Base-by-base conservation (phyloP, 192 early-diverging fungal genomes). In the Gamsiella multidivaricata region DNA sequence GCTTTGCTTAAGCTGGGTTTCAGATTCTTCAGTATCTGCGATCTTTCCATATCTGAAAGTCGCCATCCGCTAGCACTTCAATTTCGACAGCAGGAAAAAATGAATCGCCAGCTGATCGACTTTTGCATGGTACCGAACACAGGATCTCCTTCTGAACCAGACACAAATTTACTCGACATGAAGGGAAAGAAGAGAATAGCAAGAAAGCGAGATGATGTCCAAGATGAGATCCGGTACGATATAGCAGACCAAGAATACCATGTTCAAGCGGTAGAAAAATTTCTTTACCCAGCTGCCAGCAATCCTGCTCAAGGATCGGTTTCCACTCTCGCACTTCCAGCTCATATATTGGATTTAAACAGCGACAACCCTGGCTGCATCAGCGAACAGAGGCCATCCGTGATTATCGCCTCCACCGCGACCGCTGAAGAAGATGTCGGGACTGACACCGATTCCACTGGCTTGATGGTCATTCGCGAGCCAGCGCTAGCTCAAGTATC, bases 21-120 rank as follows among this genome's bases (percentile, higher is more conserved):
- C 25, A 51, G 74, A 15, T 78, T 78, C 33, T 78, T 69, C 29
- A 64, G 74, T n/a, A 60, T 78, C 54, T 78, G 65, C 28, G 74
- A 78, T 18, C 65, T 78, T 8, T 76, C 73, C 25, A 59, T 76
- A 23, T 62, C 73, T n/a, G 74, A 78, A 22, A 41, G 5, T 22
- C 55, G 63, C 8, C 74, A 69, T 34, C 74, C 74, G 10, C 46
- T 78, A 4, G 65, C 74, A 3, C 41, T 69, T 7, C 74, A 69
- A 33, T 78, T 78, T 18, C 41, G 65, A 31, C 53, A 69, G 29
- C 74, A 78, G 31, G 74, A 78, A 26, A 63, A 37, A 57, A 42
- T 64, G 46, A 78, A 78, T 15, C 53, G 66, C 10, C 61, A 58
- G 25, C 26, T 78, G 54, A 78, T 78, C 26, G 60, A 78, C 54